Conservation (phyloP, 176 grass and related monocot species). For the Carex kokanica region DNA sequence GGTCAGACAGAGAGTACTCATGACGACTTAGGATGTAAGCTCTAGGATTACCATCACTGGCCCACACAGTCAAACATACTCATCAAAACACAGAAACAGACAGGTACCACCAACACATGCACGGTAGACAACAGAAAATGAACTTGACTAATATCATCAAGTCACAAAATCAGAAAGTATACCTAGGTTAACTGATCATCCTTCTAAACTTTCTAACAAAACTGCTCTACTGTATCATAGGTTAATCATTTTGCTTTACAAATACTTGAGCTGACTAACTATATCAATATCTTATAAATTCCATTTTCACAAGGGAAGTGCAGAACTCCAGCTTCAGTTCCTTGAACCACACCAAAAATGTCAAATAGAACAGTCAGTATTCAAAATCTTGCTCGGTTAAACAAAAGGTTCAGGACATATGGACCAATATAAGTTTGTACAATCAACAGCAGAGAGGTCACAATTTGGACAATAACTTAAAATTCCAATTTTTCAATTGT, state of each 20-base stretch:
- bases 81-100: not conserved
- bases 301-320: not conserved
- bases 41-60: not conserved
- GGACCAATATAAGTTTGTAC: slow-evolving; percentile 7
- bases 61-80: not conserved
- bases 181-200: not conserved
- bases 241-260: slow-evolving; percentile 7
- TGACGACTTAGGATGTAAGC: not conserved
- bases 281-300: not conserved
- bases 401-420: not conserved
- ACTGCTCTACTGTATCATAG: not conserved
- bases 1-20: no score
- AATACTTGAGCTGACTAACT: not conserved
- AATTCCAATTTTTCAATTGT: not conserved
- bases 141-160: not conserved
- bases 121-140: not conserved
- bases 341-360: slow-evolving; percentile 1
- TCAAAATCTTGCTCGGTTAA: not conserved
- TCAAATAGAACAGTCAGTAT: not conserved
- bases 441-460: not conserved
- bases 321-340: slow-evolving; percentile 3
- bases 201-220: not conserved
- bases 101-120: not conserved
- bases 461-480: not conserved
- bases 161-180: not conserved